Evolutionary conservation across 2,329 filamentous ascomycete species (phyloP).

Genomic region (Botryosphaeria dothidea): DNA sequence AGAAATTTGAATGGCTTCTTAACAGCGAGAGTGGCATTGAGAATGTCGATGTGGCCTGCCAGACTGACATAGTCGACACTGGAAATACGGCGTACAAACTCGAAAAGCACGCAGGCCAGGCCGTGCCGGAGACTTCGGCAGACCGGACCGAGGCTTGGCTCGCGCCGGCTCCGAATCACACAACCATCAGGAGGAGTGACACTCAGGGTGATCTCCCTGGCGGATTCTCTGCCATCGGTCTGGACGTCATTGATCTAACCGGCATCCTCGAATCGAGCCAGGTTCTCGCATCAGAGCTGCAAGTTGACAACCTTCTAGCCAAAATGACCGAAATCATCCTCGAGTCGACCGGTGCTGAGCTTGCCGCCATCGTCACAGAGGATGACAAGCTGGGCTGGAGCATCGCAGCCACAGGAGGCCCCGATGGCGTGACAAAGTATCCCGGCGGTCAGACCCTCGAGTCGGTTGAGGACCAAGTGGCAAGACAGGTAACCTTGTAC

Average conservation of each 20-base stretch:
- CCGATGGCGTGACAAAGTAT: constrained; percentile 69
- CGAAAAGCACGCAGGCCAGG: constrained; percentile 45
- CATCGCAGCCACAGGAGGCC: constrained; percentile 72
- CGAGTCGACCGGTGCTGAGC: constrained; percentile 73
- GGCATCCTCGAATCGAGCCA: constrained; percentile 78
- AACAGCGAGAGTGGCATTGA: constrained; percentile 63
- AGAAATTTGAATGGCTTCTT: constrained; percentile 67
- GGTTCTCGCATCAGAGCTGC: constrained; percentile 75
- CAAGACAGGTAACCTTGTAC: constrained; percentile 75
- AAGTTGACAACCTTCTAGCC: constrained; percentile 72
- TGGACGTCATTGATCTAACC: constrained; percentile 82
- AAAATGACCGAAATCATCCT: constrained; percentile 82
- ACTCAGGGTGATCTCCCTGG: constrained; percentile 57
- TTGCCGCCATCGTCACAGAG: constrained; percentile 73
- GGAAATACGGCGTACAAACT: constrained; percentile 44
- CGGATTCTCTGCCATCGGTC: constrained; percentile 64
- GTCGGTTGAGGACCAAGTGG: constrained; percentile 65
- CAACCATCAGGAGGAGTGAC: constrained; percentile 39
- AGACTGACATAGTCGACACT: constrained; percentile 66
- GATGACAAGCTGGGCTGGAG: constrained; percentile 68
- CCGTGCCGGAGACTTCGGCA: constrained; percentile 39
- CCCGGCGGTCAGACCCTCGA: constrained; percentile 65
- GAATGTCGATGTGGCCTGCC: constrained; percentile 64
- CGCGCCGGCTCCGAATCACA: constrained; percentile 44
- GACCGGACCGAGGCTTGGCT: constrained; percentile 53